phyloP scores from a whole-genome alignment of 345 rosid genomes.

The Microcos paniculata region DNA sequence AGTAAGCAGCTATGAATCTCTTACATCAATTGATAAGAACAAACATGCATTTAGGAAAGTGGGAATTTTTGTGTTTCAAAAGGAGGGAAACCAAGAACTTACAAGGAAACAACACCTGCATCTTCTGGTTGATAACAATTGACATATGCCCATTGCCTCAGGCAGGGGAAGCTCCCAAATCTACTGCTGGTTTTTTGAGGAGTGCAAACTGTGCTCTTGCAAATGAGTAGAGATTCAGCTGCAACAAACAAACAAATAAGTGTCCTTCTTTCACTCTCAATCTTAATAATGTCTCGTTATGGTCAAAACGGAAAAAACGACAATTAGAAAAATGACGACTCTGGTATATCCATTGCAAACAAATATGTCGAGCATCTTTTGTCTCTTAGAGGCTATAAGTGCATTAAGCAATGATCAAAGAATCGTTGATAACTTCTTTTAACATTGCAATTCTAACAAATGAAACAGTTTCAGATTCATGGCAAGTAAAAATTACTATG shows the following conservation, averaged over 20 bases:
- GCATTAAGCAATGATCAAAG: not conserved
- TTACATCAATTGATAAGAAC: too few relatives aligned
- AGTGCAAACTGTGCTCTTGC: slow-evolving; percentile 23
- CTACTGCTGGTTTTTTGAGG: slow-evolving; percentile 16
- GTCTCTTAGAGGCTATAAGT: not conserved
- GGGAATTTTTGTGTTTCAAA: not conserved
- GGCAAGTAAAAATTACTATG: not conserved
- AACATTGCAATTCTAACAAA: not conserved
- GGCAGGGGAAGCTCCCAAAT: slow-evolving; percentile 30
- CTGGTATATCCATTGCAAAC: not conserved
- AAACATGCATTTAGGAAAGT: not conserved
- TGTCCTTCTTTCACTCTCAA: not conserved
- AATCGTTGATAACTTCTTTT: not conserved
- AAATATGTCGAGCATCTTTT: not conserved
- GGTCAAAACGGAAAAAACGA: not conserved
- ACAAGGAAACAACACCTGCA: slow-evolving; percentile 35
- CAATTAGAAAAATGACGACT: not conserved
- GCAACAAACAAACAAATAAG: slow-evolving; percentile 4
- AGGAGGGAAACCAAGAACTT: slow-evolving; percentile 20
- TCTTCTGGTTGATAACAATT: slow-evolving; percentile 20
- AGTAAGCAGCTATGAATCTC: not conserved
- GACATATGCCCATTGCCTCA: slow-evolving; percentile 28
- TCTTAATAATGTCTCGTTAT: not conserved
- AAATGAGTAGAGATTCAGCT: slow-evolving; percentile 40
- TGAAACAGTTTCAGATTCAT: not conserved